Evolutionary conservation across 495 filamentous ascomycete species (phyloP), one percentile per base, ranked within the genome.

Genomic region (Aspergillus egyptiacus): DNA sequence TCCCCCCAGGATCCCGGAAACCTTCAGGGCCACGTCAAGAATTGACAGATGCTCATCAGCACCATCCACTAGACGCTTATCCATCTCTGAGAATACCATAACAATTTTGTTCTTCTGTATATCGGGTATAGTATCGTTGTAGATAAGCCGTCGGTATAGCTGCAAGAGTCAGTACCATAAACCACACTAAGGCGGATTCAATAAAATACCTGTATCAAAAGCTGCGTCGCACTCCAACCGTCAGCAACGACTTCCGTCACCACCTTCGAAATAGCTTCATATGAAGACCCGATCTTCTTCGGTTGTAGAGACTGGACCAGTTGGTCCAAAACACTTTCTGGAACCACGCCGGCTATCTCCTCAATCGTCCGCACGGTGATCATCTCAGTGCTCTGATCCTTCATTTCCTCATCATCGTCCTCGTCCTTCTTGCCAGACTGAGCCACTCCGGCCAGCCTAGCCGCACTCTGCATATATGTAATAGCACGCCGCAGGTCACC

Each of bases 41-140:
- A 97, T 85, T 7, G 85, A 87, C 17, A 99, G 68, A 60, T 97
- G 90, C 67, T 99, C 93, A 61, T 99, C 94, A 3, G 89, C 84
- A n/a, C 93, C 93, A 65, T 99, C 94, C n/a, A 94, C 85, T 39
- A 99, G 66, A 42, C 93, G 78, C 74, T 95, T 96, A 57, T 99
- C 93, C 42, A 89, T 72, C 63, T 96, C 91, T 0, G 89, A 95
- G 61, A 99, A 97, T 18, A 88, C 74, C 55, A 85, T 76, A 20
- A 90, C 83, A 50, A 99, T 95, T 70, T 83, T 85, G 58, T 87
- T 91, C 72, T 99, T 99, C 57, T 93, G 84, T 9, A 78, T 69
- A 60, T 96, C 87, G 0, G 81, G 78, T 17, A 95, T 82, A 24
- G 79, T 71, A 60, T 98, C 93, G 57, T 94, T 86, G 65, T 82